Evolutionary conservation across 2,329 filamentous ascomycete species (phyloP), one percentile per base, ranked within the genome.

Genomic region (Monascus ruber): DNA sequence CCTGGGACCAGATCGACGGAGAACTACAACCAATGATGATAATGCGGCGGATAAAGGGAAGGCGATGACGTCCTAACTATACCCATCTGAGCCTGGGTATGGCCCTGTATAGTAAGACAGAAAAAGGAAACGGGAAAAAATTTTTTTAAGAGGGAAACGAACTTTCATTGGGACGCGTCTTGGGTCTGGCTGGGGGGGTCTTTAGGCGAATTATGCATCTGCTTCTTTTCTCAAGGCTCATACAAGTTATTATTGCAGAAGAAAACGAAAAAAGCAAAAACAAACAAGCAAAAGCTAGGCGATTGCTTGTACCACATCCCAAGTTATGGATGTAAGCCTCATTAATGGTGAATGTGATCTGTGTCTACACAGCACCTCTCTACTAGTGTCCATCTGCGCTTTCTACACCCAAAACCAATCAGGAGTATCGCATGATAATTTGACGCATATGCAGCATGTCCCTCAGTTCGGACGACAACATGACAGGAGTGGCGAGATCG

Each of bases 1-100:
- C 34, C 51, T 56, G 9, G 59, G 58, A 29, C 47, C 50, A 26
- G 64, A 67, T 45, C 63, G 64, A 48, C 64, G 68, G 44, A 60
- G 68, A 40, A 47, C 52, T 42, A 60, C 60, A 29, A 53, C 59
- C 39, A 59, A 62, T 45, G 68, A 70, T 36, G 67, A 71, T 37
- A 55, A 60, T 33, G 52, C 55, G 34, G 57, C 54, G 26, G 66
- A 66, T 40, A 66, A 66, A 52, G 57, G 54, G 40, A 69, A 65
- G 50, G 53, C 47, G 35, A 42, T 53, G 40, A 52, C 55, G 45
- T 62, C 54, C 47, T 62, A 52, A 56, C 36, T 46, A 45, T 34
- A n/a, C 9, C 26, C 8, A 39, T 47, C 35, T 44, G 41, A 46
- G 35, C 49, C 51, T 51, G 48, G 44, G 46, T 49, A 52, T 52